These are phyloP conservation scores for Candida silvatica DNA, from an alignment of 805 yeast genomes.

Conservation along the genomic window DNA sequence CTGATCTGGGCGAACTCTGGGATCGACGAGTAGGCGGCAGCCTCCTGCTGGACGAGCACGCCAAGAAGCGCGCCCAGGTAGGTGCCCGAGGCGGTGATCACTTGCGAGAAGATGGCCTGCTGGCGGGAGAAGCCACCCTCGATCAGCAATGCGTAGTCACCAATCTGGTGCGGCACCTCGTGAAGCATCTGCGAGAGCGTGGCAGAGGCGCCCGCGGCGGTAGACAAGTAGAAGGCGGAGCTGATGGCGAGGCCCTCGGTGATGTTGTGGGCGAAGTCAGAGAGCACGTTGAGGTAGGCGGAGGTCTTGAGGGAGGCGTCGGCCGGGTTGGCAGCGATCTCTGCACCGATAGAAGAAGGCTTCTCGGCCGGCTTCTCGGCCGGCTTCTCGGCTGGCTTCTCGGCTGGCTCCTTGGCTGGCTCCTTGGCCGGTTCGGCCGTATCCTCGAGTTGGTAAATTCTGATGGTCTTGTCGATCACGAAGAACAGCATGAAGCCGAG, in stretches of 20 bases:
- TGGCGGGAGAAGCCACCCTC: slow-evolving; percentile 61
- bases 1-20: slow-evolving; percentile 19
- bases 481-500: slow-evolving; percentile 54
- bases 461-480: slow-evolving; percentile 50
- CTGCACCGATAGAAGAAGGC: not conserved
- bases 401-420: slow-evolving; percentile 2
- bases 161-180: slow-evolving; percentile 76
- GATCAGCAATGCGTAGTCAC: slow-evolving; percentile 67
- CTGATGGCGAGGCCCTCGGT: slow-evolving; percentile 75
- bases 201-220: slow-evolving; percentile 57
- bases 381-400: not conserved
- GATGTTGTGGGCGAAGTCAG: slow-evolving; percentile 67
- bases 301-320: slow-evolving; percentile 35
- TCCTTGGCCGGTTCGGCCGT: slow-evolving; percentile 1
- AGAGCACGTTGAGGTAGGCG: slow-evolving; percentile 57
- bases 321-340: slow-evolving; percentile 21
- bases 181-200: slow-evolving; percentile 66
- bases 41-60: slow-evolving; percentile 37
- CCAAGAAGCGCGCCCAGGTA: slow-evolving; percentile 59
- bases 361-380: not conserved
- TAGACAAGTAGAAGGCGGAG: slow-evolving; percentile 56
- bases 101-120: slow-evolving; percentile 60
- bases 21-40: not conserved
- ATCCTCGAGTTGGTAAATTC: slow-evolving; percentile 36
- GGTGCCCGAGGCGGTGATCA: slow-evolving; percentile 58